phyloP scores from a whole-genome alignment of 768 basidiomycete species.

The Lactarius psammicola region DNA sequence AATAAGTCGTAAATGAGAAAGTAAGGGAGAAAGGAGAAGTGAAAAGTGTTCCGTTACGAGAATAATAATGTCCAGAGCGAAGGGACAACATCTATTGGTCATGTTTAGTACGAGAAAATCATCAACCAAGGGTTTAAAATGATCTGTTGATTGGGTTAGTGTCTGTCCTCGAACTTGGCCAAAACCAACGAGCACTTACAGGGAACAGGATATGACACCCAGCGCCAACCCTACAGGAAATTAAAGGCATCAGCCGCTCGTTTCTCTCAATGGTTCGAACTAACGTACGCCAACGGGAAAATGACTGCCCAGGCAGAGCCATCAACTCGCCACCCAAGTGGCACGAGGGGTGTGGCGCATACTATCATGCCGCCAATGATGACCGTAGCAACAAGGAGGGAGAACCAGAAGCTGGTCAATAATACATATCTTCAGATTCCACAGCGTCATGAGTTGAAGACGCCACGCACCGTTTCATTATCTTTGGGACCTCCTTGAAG shows the following conservation, averaged over 20 bases:
- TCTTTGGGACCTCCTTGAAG: slow-evolving; percentile 86
- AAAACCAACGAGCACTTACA: slow-evolving; percentile 42
- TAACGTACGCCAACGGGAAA: slow-evolving; percentile 65
- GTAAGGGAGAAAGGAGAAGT: not conserved
- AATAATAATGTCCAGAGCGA: not conserved
- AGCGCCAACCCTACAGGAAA: slow-evolving; percentile 48
- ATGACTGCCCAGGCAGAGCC: slow-evolving; percentile 68
- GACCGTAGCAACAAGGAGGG: slow-evolving; percentile 53
- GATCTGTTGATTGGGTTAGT: slow-evolving; percentile 44
- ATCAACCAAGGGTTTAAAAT: slow-evolving; percentile 88
- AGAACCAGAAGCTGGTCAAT: slow-evolving; percentile 54
- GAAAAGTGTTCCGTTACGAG: not conserved
- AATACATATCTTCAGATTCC: not conserved
- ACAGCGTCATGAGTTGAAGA: not conserved
- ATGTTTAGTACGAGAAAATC: slow-evolving; percentile 63
- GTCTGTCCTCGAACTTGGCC: slow-evolving; percentile 32
- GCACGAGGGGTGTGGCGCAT: slow-evolving; percentile 51
- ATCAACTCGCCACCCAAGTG: slow-evolving; percentile 62
- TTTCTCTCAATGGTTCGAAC: slow-evolving; percentile 13
- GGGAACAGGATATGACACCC: slow-evolving; percentile 75
- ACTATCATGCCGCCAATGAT: slow-evolving; percentile 58
- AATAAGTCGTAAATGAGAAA: not conserved
- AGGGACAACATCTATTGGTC: not conserved
- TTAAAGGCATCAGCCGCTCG: not conserved
- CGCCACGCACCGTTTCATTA: slow-evolving; percentile 53